These are phyloP conservation scores for Poa pratensis DNA, from an alignment of 176 grass and related monocot genomes.

Conservation along the genomic window DNA sequence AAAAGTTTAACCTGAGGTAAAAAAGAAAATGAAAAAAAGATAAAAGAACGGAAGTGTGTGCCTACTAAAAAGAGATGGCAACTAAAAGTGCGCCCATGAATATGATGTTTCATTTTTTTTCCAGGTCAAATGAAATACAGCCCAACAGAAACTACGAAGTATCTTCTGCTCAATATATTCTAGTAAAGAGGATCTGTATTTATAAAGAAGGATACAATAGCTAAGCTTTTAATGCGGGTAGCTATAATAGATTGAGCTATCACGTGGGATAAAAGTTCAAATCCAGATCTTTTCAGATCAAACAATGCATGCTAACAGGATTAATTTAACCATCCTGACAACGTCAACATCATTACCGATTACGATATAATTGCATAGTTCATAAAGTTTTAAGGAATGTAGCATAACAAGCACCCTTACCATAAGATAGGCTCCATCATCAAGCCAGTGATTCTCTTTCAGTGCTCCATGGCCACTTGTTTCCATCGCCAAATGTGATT, in stretches of 20 bases:
- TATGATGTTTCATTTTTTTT: conserved; percentile 15
- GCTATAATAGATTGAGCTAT: conserved; percentile 23
- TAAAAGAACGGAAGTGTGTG: background rate
- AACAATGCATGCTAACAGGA: background rate
- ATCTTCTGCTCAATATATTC: background rate
- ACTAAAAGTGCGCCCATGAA: background rate
- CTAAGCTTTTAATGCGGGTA: conserved; percentile 7
- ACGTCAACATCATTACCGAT: background rate
- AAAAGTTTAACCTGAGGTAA: conserved; percentile 81
- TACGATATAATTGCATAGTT: conserved; percentile 3
- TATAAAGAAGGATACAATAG: conserved; percentile 15
- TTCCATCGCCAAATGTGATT: conserved; percentile 97
- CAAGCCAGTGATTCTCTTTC: conserved; percentile 96
- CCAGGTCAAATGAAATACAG: conserved; percentile 30
- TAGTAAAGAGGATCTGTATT: conserved; percentile 17
- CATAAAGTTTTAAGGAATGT: conserved; percentile 24
- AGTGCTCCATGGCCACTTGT: conserved; percentile 99
- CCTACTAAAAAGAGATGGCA: background rate
- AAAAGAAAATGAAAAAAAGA: background rate
- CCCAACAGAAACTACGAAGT: background rate
- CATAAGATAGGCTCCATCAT: conserved; percentile 98
- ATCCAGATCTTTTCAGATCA: background rate
- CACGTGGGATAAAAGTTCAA: conserved; percentile 12
- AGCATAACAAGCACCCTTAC: conserved; percentile 48
- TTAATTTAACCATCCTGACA: conserved; percentile 23